Conservation (phyloP, 2,329 filamentous ascomycete genomes). For the Lachnellula arida region DNA sequence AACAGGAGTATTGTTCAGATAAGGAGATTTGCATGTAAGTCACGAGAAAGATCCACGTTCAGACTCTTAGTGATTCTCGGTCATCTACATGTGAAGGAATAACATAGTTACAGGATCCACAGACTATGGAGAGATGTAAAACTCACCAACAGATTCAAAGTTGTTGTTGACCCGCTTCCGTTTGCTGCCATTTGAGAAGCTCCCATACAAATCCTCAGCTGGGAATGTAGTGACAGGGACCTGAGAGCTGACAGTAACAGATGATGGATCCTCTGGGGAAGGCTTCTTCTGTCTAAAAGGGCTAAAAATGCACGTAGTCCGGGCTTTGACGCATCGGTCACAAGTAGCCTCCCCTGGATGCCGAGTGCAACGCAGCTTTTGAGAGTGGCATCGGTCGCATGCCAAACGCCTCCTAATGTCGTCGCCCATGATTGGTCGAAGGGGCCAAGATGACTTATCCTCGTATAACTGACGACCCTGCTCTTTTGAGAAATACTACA, state of each 20-base stretch:
- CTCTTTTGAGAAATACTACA: too few species aligned
- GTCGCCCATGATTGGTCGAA: conserved; percentile 12
- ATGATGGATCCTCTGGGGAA: neutral
- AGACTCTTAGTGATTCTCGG: neutral
- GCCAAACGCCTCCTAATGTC: conserved; percentile 26
- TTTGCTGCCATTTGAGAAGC: neutral
- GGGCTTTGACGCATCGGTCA: conserved; percentile 39
- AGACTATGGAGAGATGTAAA: neutral
- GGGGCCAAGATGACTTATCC: too few species aligned
- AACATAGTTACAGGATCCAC: neutral
- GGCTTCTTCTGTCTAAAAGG: conserved; percentile 31
- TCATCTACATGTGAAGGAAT: neutral
- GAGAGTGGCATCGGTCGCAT: conserved; percentile 43
- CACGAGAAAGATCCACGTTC: neutral
- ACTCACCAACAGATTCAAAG: neutral
- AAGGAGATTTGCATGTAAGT: neutral
- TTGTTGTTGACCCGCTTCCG: neutral
- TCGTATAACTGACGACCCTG: too few species aligned
- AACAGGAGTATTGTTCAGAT: neutral
- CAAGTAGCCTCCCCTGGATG: conserved; percentile 35
- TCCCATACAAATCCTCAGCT: too few species aligned
- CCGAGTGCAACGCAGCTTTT: conserved; percentile 44
- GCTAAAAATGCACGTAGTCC: conserved; percentile 40
- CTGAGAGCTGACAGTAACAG: neutral
- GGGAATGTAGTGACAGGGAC: neutral